Evolutionary conservation across 106 monocot genomes (phyloP).

Genomic region (Amphibolis antarctica): DNA sequence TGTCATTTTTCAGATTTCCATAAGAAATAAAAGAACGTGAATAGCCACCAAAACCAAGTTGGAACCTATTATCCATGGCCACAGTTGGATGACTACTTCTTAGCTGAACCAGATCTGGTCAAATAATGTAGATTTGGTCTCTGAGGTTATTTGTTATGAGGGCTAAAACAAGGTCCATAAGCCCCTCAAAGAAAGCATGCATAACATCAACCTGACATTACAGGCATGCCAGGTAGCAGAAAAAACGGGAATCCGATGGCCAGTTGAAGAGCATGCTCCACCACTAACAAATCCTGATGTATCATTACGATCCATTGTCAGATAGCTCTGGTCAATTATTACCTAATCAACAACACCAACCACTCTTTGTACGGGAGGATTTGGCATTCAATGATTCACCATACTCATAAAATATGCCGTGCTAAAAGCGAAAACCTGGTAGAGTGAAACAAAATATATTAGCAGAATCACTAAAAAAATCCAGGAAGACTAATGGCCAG

Average conservation of each 20-base stretch:
- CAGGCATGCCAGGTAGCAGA: not conserved
- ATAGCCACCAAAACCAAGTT: not conserved
- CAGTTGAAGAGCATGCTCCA: slow-evolving; percentile 10
- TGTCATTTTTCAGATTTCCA: not conserved
- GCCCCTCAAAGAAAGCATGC: too few relatives aligned
- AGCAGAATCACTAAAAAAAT: too few relatives aligned
- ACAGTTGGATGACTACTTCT: not conserved
- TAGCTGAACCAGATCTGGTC: not conserved
- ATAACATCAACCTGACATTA: not conserved
- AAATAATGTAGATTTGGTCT: slow-evolving; percentile 10
- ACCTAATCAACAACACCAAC: too few relatives aligned
- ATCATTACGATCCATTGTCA: slow-evolving; percentile 29
- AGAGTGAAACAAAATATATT: too few relatives aligned
- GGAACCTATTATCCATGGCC: slow-evolving; percentile 10
- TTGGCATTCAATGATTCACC: too few relatives aligned
- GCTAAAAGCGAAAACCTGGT: too few relatives aligned
- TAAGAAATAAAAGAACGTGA: not conserved
- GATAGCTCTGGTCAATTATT: too few relatives aligned
- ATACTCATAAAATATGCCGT: too few relatives aligned
- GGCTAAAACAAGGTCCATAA: too few relatives aligned
- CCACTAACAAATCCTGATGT: slow-evolving; percentile 42
- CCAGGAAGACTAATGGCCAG: too few relatives aligned
- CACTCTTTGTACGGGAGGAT: too few relatives aligned
- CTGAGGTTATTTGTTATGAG: not conserved
- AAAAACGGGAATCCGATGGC: not conserved